Base-by-base conservation (phyloP, 441 rosid species). In the Bruguiera hainesii region DNA sequence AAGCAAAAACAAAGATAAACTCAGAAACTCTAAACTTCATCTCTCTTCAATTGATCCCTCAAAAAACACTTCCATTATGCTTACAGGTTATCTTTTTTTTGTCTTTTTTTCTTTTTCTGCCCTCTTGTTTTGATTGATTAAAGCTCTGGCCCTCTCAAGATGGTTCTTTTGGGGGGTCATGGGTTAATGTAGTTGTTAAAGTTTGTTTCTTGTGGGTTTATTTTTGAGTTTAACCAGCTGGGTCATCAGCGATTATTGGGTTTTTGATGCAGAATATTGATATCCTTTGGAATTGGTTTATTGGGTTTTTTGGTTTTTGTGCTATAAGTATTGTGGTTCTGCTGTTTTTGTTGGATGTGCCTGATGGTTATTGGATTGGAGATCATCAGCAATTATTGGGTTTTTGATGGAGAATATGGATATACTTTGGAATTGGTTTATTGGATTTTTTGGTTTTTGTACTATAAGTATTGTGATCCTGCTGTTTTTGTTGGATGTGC, bases 1-100 rank as follows among this genome's bases (percentile, higher is more conserved):
- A 81, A 84, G 83, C 81, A 58, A 81, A 81, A 60, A 64, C 50
- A 21, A 15, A 63, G 8, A 19, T 8, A 49, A 50, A 18, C 30
- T 56, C 66, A 63, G 66, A 49, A 62, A 30, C 23, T 61, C 65
- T 71, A 4, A 42, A 21, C 15, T 31, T 8, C 23, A 7, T 21
- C 66, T 15, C 64, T 56, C 63, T 65, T 46, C 63, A 20, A 20
- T 56, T 61, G 60, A 75, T 48, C 37, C 31, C 60, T 61, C 50
- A 7, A 0, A 0, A n/a, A 61, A 49, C 70, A 61, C 60, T 25
- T 56, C 81, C 55, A 70, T 52, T 84, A 84, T 86, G 91, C 70
- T 79, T 6, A 79, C 73, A 80, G 90, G 85, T 55, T 6, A 52
- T 20, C 56, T 20, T 3, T 20, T 26, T 52, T 6, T 51, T 19